A percentile compares a stretch with the other conserved stretches of the same genome.
Evolutionary conservation across 1,284 basidiomycete species (phyloP).

Genomic region (Taiwanofungus camphoratus): DNA sequence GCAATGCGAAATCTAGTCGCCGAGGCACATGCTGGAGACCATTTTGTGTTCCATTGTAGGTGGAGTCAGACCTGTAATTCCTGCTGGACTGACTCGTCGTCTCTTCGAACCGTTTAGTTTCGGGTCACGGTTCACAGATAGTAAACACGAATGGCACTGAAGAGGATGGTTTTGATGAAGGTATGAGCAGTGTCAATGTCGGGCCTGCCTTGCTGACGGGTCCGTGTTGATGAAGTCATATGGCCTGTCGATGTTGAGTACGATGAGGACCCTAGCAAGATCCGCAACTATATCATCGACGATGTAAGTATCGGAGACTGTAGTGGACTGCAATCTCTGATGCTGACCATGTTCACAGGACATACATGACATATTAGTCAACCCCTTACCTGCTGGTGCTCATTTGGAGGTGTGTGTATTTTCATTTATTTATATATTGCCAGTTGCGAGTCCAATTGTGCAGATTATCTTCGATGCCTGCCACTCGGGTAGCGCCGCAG

Average conservation of each 20-base stretch:
- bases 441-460: not conserved
- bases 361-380: conserved; percentile 15
- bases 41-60: conserved; percentile 23
- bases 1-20: conserved; percentile 18
- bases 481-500: conserved; percentile 24
- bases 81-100: not conserved
- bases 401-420: conserved; percentile 16
- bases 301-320: conserved; percentile 6
- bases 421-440: too few species aligned
- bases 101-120: too few species aligned
- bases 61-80: not conserved
- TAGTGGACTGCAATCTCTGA: not conserved
- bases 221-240: too few species aligned
- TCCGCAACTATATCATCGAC: conserved; percentile 15
- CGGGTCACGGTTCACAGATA: conserved; percentile 23
- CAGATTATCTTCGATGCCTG: conserved; percentile 26
- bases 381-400: conserved; percentile 13
- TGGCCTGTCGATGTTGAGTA: conserved; percentile 8
- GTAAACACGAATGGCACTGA: conserved; percentile 15
- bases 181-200: conserved; percentile 7
- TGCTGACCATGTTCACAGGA: conserved; percentile 7
- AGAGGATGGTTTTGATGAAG: conserved; percentile 22
- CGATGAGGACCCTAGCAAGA: conserved; percentile 1
- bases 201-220: too few species aligned
- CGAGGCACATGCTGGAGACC: conserved; percentile 17